Evolutionary conservation across 345 rosid genomes (phyloP), one percentile per base, ranked within the genome.

Genomic region (Rhizophora apiculata): DNA sequence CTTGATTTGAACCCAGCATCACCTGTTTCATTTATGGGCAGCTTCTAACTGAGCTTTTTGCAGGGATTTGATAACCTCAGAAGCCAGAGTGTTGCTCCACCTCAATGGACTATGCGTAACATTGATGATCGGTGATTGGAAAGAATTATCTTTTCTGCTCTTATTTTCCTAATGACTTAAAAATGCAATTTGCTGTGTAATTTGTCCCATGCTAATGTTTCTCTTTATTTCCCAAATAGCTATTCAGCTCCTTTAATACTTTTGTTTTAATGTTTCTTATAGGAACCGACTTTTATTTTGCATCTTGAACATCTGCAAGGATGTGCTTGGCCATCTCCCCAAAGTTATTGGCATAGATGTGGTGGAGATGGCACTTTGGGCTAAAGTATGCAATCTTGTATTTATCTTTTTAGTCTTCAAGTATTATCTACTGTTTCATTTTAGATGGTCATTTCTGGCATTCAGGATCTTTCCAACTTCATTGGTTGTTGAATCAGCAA

Each of bases 21-120:
- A 21, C 24, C 60, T 10, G 26, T 39, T 56, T 27, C 16, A 1
- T 56, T 56, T 27, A 10, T 56, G 60, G 26, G 31, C 26, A 9
- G 31, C 27, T 73, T 67, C 80, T 85, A 73, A 88, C 60, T 54
- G 60, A 75, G 60, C 67, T 68, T 80, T 48, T 77, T 81, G n/a
- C 70, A 95, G 99, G 99, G 98, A 32, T 95, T 95, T 86, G 99
- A 95, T 80, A 95, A 95, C 83, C 98, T 95, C 52, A 87, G 97
- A 83, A 92, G 87, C 85, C 96, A 95, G 83, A 89, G 89, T 81
- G 99, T 95, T 74, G 83, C 97, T 76, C 98, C 97, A 37, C 93
- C 98, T 34, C 99, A 95, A 68, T 95, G 99, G 99, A 95, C 97
- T 61, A 90, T 95, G 99, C 97, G 97, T 69, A 95, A 90, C 60